Percentiles rank a stretch among this genome's conserved stretches.
These are phyloP conservation scores for Drechslerella coelobrocha DNA, from an alignment of 2,329 filamentous ascomycete genomes.

Conservation along the genomic window DNA sequence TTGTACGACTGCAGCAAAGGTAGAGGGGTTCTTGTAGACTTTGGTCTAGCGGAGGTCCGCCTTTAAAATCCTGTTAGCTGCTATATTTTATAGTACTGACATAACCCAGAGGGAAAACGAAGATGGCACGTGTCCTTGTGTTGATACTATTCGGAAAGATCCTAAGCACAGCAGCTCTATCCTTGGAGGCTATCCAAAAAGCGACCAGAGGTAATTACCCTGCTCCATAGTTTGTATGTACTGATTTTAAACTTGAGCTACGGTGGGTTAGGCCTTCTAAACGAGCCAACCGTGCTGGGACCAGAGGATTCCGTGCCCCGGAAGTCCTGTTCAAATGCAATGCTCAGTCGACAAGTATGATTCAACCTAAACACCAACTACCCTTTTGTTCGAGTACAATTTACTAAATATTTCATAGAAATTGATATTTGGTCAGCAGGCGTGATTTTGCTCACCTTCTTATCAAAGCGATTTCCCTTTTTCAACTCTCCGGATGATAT, in stretches of 20 bases:
- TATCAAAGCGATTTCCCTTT: slow-evolving; percentile 92
- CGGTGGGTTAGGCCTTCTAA: slow-evolving; percentile 69
- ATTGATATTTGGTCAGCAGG: slow-evolving; percentile 98
- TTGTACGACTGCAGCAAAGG: slow-evolving; percentile 82
- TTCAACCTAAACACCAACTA: neutral
- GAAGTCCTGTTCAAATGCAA: slow-evolving; percentile 98
- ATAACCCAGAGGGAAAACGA: slow-evolving; percentile 23
- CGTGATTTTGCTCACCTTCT: slow-evolving; percentile 93
- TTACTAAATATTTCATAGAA: slow-evolving; percentile 57
- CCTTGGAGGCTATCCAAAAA: slow-evolving; percentile 80
- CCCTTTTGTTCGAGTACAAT: neutral
- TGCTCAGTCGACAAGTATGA: slow-evolving; percentile 75
- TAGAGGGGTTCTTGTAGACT: slow-evolving; percentile 94
- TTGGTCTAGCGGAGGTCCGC: slow-evolving; percentile 82
- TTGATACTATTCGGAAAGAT: slow-evolving; percentile 11
- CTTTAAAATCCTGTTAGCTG: neutral
- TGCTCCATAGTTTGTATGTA: neutral
- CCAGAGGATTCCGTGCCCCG: slow-evolving; percentile 91
- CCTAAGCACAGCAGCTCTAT: slow-evolving; percentile 52
- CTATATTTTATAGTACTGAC: slow-evolving; percentile 2
- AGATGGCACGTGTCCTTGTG: slow-evolving; percentile 41
- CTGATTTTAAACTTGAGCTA: neutral
- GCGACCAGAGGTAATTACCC: slow-evolving; percentile 68
- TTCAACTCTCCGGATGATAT: slow-evolving; percentile 99
- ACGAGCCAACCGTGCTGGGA: slow-evolving; percentile 91